These are phyloP conservation scores for Vicia faba DNA, from an alignment of 306 rosid genomes.

Conservation along the genomic window DNA sequence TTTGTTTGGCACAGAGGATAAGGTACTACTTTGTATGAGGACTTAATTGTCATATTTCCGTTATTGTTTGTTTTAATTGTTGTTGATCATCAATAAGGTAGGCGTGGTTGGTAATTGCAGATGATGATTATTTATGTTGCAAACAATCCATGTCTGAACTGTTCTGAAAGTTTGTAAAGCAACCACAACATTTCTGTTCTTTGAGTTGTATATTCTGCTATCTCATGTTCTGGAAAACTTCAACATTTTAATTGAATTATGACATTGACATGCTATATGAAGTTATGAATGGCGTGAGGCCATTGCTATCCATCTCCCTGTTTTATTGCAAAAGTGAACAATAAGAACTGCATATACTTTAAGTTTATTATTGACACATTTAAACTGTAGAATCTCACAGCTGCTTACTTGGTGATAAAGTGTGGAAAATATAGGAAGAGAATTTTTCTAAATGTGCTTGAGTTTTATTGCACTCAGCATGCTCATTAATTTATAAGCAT, in stretches of 20 bases:
- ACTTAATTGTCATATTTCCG: constrained; percentile 22
- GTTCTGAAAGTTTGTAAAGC: constrained; percentile 5
- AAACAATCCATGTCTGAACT: not conserved
- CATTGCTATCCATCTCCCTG: constrained; percentile 15
- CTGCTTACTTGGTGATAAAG: too few relatives aligned
- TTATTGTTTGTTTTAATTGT: constrained; percentile 26
- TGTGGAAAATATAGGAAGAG: too few relatives aligned
- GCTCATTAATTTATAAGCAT: too few relatives aligned
- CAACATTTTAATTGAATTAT: not conserved
- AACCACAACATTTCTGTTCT: constrained; percentile 23
- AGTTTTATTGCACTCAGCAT: too few relatives aligned
- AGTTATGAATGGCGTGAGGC: constrained; percentile 17
- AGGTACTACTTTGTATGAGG: constrained; percentile 50
- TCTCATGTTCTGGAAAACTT: constrained; percentile 14
- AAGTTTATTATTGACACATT: not conserved
- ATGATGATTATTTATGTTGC: not conserved
- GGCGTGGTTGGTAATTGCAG: constrained; percentile 20
- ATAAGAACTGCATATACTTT: constrained; percentile 15
- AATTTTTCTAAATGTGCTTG: too few relatives aligned
- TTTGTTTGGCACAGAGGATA: constrained; percentile 74
- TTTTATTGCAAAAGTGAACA: not conserved
- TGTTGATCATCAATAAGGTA: constrained; percentile 28
- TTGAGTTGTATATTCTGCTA: constrained; percentile 11
- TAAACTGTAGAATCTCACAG: not conserved
- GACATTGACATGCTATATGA: not conserved